Evolutionary conservation across 148 eudicot genomes (phyloP), one percentile per base, ranked within the genome.

Genomic region (Vaccinium macrocarpon): DNA sequence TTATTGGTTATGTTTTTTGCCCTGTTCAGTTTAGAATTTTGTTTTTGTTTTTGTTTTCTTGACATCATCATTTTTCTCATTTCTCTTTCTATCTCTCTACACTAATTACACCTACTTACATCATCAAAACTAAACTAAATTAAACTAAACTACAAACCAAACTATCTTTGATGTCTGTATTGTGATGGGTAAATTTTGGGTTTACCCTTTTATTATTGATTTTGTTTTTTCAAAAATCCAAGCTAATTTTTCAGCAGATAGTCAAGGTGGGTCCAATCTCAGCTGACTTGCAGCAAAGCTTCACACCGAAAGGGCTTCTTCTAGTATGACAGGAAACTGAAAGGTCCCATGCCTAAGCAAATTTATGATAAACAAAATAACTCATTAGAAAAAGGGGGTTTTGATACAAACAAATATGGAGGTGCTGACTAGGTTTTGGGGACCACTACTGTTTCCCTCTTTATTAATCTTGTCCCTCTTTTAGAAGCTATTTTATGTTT

Each of bases 271-370:
- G 88, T 71, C 74, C 80, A 70, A 25, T 23, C 56, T 56, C 15
- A 53, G 84, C 82, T 84, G 87, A 87, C 82, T 77, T 76, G 64
- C 2, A 56, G 42, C 80, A 87, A 84, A 87, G 84, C 84, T 70
- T 84, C 75, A 12, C 87, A 87, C 89, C 87, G 89, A 87, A 87
- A 87, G 89, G 87, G 66, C 15, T 57, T 42, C 50, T 77, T 66
- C 48, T 53, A 77, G 59, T 81, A 57, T 70, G 82, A 84, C 78
- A 68, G 53, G 74, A 68, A 73, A 82, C 29, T 81, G 13, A 76
- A 68, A 79, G 84, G 84, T 3, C 84, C 79, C 79, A 53, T 82
- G 79, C 79, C 68, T 72, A 35, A 64, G 23, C 76, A 64, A 73
- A 42, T 49, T 29, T 46, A 32, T 29, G 48, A 76, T 61, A 18